Evolutionary conservation across 2,329 filamentous ascomycete species (phyloP).

Genomic region (Calycina herbarum): DNA sequence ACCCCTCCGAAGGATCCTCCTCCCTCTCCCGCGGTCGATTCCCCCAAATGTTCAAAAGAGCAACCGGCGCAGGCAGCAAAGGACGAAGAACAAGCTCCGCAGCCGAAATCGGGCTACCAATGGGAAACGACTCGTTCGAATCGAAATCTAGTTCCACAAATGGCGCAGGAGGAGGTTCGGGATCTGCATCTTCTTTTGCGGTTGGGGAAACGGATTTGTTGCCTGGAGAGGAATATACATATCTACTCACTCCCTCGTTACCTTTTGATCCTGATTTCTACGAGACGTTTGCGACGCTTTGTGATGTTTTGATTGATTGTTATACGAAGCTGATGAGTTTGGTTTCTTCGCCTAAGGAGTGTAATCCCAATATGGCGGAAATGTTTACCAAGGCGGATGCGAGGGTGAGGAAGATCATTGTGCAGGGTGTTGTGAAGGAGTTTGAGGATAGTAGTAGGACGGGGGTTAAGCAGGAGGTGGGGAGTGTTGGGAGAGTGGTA

Average conservation of each 20-base stretch:
- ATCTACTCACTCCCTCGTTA: constrained; percentile 85
- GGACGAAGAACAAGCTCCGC: constrained; percentile 58
- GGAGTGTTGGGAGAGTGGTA: constrained; percentile 84
- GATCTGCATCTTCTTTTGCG: constrained; percentile 45
- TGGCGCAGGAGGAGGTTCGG: constrained; percentile 40
- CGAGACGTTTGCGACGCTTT: constrained; percentile 92
- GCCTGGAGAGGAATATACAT: constrained; percentile 82
- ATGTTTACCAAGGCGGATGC: constrained; percentile 88
- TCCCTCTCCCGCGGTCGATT: constrained; percentile 77
- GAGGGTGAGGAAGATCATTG: constrained; percentile 81
- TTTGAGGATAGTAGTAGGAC: constrained; percentile 84
- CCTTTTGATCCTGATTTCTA: constrained; percentile 98
- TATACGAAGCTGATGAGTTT: constrained; percentile 78
- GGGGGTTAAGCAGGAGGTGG: constrained; percentile 77
- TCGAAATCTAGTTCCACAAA: constrained; percentile 45
- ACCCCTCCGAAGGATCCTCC: constrained; percentile 71
- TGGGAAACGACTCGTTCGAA: constrained; percentile 49
- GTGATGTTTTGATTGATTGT: constrained; percentile 91
- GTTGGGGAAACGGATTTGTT: constrained; percentile 65
- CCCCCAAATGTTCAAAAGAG: constrained; percentile 78
- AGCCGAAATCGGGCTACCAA: constrained; percentile 57
- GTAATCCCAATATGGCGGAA: constrained; percentile 71
- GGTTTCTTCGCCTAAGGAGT: constrained; percentile 72
- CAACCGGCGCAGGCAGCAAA: constrained; percentile 53
- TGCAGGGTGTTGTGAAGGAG: constrained; percentile 83